Base-by-base conservation (phyloP, 2,329 filamentous ascomycete species). In the Scopulariopsis brevicaulis region DNA sequence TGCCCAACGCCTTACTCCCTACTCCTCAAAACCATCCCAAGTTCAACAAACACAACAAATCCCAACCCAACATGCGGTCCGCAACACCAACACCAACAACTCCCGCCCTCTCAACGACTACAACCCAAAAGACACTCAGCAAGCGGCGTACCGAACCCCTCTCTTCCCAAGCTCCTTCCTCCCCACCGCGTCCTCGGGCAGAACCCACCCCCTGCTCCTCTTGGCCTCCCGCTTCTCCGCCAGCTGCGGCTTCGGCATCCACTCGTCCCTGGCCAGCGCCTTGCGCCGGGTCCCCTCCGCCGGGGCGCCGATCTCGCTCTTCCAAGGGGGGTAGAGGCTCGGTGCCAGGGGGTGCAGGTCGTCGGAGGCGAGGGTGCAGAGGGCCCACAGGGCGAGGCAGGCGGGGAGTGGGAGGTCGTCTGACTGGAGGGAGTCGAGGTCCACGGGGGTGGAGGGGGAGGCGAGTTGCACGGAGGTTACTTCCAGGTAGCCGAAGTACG, bases 401-500 rank as follows among this genome's bases (percentile, higher is more conserved):
- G 87, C 87, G 0, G 88, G 90, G 65, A 89, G 77, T 58, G 79
- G 77, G 6, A 75, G 69, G 53, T 73, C 72, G 6, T 68, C 63
- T 63, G 71, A 64, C 20, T 65, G 66, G 48, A 62, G 64, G 11
- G 65, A 60, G 6, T 64, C 65, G 20, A 60, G 61, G 51, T 67
- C 68, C n/a, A 56, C 53, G 53, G 22, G 15, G 52, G 48, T 10
- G 25, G 68, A 63, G 10, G 66, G 63, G 52, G 71, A 67, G n/a
- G 77, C 78, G 46, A 86, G 78, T 65, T 81, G 82, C 22, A 86
- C 78, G 51, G 76, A 79, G 20, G 77, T 74, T 32, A 96, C 80
- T 70, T 97, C 92, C 5, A 96, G 77, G 70, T 86, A 90, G n/a
- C 93, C 92, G 67, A 96, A 96, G 69, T 90, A 85, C 0, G 92